A percentile compares a stretch with the other conserved stretches of the same genome.
These are phyloP conservation scores for Perkinsela sp. DNA, from an alignment of 208 protist species.

Conservation along the genomic window DNA sequence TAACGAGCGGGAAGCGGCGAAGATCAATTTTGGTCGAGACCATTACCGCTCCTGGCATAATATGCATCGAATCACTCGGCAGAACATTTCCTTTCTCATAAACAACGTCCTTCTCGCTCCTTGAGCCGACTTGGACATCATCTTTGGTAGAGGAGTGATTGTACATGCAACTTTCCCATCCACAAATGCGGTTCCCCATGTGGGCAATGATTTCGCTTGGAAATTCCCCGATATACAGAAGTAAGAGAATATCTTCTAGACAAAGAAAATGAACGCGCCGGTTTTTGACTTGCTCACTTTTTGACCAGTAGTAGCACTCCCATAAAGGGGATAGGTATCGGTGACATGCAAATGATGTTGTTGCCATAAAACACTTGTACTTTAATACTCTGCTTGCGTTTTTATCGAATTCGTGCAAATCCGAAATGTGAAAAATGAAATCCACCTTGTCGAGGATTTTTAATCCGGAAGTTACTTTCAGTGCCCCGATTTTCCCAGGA, in stretches of 20 bases:
- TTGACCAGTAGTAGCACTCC: background rate
- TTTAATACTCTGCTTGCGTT: background rate
- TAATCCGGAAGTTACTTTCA: background rate
- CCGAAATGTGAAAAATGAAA: background rate
- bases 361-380: background rate
- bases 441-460: background rate
- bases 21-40: background rate
- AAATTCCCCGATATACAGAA: background rate
- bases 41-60: background rate
- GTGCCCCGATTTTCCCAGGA: no score
- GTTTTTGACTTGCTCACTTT: background rate
- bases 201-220: background rate
- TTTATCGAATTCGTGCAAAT: background rate
- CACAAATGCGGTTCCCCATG: background rate
- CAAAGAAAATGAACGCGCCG: background rate
- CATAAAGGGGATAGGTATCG: background rate
- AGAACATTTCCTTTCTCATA: no score
- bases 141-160: no score
- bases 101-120: no score
- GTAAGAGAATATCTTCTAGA: background rate
- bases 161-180: background rate
- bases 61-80: no score
- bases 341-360: background rate
- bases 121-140: no score
- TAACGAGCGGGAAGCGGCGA: no score